Base-by-base conservation (phyloP, 2,329 filamentous ascomycete species). In the Diaporthe caulivora region DNA sequence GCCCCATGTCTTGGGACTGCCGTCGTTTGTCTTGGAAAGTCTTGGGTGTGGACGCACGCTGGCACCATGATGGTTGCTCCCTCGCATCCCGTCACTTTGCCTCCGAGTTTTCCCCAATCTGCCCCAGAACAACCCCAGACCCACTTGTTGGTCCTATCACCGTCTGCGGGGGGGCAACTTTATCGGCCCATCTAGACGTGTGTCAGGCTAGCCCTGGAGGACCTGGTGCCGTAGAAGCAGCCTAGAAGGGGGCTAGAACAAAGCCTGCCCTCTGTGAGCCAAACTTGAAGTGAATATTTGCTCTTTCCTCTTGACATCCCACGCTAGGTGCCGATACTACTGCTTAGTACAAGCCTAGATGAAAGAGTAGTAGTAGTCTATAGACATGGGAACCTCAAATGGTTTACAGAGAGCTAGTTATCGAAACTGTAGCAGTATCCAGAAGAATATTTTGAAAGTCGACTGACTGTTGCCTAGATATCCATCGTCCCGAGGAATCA, bases 41-140 rank as follows among this genome's bases (percentile, higher is more conserved):
- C 62, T 67, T 67, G 62, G 47, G 62, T 67, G 62, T 29, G 62
- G 42, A n/a, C 44, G 60, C 44, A 51, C 29, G 29, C 15, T 11
- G 26, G 62, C 62, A n/a, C n/a, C n/a, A n/a, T n/a, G n/a, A n/a
- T n/a, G 29, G 26, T 26, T 11, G 44, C 62, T 65, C n/a, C 18
- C 40, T 24, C 21, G 5, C 6, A 24, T 62, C 57, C n/a, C 42
- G 58, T 24, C 60, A 65, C 29, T 26, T 51, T 49, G 42, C 47
- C 62, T 67, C 62, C 62, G 47, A 34, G n/a, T 67, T 67, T 67
- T 67, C 62, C 62, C 62, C 62, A 67, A 40, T 40, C 62, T 67
- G 62, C 62, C 62, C 62, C 62, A 31, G 62, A 37, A 53, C 8
- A 65, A 51, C 62, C 62, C 62, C 62, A 67, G 47, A 53, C 62